Percentiles rank a stretch among this genome's conserved stretches.
phyloP scores from a whole-genome alignment of 2,329 filamentous ascomycete genomes.

The Colletotrichum sp. region DNA sequence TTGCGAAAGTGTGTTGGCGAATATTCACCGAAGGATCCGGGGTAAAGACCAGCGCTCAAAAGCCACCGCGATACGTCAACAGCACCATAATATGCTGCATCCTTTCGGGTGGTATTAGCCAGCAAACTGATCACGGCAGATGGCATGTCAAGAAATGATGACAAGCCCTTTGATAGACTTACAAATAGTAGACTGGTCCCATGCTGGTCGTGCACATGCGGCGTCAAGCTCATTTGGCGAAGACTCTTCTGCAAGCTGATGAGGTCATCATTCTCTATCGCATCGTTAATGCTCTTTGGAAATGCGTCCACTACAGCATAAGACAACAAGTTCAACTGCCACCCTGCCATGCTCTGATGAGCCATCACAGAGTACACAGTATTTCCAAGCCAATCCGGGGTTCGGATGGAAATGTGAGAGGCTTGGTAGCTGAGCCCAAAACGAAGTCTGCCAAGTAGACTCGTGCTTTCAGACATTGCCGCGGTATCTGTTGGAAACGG shows the following conservation, averaged over 20 bases:
- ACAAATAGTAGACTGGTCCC: too few species aligned
- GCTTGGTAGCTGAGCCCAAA: background rate
- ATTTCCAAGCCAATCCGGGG: background rate
- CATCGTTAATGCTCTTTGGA: fast-evolving
- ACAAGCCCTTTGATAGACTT: too few species aligned
- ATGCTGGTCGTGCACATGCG: too few species aligned
- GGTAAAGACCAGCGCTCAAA: background rate
- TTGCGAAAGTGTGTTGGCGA: background rate
- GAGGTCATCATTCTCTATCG: background rate
- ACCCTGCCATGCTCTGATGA: background rate
- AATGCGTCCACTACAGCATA: background rate
- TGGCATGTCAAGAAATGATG: too few species aligned
- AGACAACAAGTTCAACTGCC: background rate
- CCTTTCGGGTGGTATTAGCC: too few species aligned
- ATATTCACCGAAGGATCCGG: background rate
- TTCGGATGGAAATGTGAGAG: background rate
- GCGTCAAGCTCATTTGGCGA: too few species aligned
- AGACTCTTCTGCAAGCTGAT: too few species aligned
- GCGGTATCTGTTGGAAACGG: background rate
- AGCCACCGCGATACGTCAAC: background rate
- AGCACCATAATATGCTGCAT: fast-evolving
- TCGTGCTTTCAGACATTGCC: background rate
- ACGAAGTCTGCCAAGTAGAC: background rate
- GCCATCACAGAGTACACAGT: background rate
- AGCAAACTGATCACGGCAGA: too few species aligned